Evolutionary conservation across 768 basidiomycete genomes (phyloP), one percentile per base, ranked within the genome.

Genomic region (Rhodotorula kratochvilovae): DNA sequence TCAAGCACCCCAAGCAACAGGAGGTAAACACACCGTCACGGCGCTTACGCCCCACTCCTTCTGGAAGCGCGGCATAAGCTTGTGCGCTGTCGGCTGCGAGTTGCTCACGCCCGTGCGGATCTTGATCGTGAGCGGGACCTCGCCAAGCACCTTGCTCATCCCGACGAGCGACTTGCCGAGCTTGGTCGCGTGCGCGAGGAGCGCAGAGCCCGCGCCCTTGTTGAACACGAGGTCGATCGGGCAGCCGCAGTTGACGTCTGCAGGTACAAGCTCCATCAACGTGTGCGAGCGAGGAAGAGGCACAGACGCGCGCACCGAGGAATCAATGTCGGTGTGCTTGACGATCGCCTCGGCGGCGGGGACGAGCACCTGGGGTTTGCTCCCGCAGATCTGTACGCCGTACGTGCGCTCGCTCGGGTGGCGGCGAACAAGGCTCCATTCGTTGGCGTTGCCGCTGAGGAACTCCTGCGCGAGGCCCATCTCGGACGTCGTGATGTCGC

Each of bases 151-250:
- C 68, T 84, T 85, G 78, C 88, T 91, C 94, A 99, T 98, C 8
- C 95, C 95, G 19, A 88, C 81, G 31, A 99, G 77, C 65, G 93
- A 92, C 80, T 87, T 91, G 1, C 91, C 91, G 7, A 99, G 82
- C 79, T 91, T 90, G 1, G 85, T 86, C 0, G 89, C 86, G 11
- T 88, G 83, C 69, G 95, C 92, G 27, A 99, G 85, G 58, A 97
- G 66, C 5, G 78, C 78, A 17, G 77, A 77, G 1, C 78, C 78
- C 15, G 77, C 78, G 25, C 78, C 78, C 63, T 77, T 77, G 68
- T 89, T 90, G 82, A 94, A 96, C 2, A 99, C 91, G 54, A 97
- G 83, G 80, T 99, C 96, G 76, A 98, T 98, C 7, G 96, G 96
- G 80, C 96, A 98, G 13, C 94, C 94, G 80, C 91, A 91, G 78